These are phyloP conservation scores for Oldenlandia corymbosa DNA, from an alignment of 257 asterid species.

Conservation along the genomic window DNA sequence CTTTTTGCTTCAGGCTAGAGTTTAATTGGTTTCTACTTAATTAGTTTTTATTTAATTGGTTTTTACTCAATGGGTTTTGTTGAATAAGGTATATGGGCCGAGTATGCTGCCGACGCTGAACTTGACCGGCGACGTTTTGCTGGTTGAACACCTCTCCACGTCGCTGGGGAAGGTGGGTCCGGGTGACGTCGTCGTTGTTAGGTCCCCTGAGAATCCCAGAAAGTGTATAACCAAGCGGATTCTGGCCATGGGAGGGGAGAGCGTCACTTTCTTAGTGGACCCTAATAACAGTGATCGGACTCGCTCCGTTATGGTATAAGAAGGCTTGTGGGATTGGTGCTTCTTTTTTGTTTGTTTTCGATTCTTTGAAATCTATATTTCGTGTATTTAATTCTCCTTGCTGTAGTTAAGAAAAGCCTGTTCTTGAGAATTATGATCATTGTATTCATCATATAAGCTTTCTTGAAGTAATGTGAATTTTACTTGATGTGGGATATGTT, in stretches of 20 bases:
- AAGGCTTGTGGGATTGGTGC: neutral
- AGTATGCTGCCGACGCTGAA: constrained; percentile 95
- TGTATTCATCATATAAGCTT: neutral
- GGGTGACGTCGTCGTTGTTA: constrained; percentile 76
- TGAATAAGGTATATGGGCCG: constrained; percentile 73
- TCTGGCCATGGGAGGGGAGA: constrained; percentile 76
- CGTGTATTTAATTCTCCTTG: neutral
- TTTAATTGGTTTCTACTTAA: neutral
- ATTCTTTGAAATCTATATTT: neutral
- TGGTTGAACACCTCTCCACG: constrained; percentile 70
- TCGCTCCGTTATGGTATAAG: constrained; percentile 47
- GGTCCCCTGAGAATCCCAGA: constrained; percentile 77
- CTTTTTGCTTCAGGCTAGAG: neutral
- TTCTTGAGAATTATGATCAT: neutral
- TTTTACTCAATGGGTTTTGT: neutral
- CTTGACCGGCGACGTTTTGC: constrained; percentile 79
- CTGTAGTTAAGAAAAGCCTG: neutral
- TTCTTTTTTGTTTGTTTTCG: neutral
- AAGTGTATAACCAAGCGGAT: constrained; percentile 73
- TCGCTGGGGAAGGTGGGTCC: constrained; percentile 58
- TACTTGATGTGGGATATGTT: neutral
- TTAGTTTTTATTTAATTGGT: neutral
- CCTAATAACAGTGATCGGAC: constrained; percentile 43
- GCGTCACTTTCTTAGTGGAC: constrained; percentile 55
- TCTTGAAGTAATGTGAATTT: too few species aligned